A percentile compares a stretch with the other conserved stretches of the same genome.
Conservation (phyloP, 345 rosid species). For the Salix brachista region DNA sequence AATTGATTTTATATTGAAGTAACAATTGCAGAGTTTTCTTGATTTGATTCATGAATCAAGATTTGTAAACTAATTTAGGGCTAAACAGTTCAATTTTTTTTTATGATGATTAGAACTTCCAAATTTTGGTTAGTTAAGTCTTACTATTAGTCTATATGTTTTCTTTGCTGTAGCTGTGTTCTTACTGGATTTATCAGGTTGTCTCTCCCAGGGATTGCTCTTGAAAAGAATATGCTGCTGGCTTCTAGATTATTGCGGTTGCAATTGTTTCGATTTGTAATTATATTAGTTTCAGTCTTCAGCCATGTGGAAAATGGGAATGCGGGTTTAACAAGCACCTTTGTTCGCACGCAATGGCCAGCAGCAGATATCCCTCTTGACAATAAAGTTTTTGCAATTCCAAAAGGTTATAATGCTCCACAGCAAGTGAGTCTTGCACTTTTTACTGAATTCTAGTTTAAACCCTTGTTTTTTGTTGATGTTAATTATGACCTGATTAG, state of each 20-base stretch:
- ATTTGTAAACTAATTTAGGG: no score
- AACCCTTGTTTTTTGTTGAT: neutral
- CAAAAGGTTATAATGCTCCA: slow-evolving; percentile 41
- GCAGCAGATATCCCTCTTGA: slow-evolving; percentile 38
- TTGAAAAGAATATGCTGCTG: neutral
- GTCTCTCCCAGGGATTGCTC: no score
- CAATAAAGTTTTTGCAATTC: slow-evolving; percentile 34
- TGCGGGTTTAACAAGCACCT: slow-evolving; percentile 39
- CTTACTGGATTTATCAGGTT: neutral
- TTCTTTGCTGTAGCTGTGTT: neutral
- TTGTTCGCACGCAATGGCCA: slow-evolving; percentile 33
- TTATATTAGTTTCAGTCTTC: neutral
- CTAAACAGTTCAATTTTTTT: no score
- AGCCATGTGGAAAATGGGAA: neutral
- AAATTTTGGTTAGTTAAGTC: no score
- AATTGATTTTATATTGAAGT: no score
- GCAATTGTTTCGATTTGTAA: slow-evolving; percentile 2
- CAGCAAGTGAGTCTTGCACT: slow-evolving; percentile 30
- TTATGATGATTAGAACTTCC: no score
- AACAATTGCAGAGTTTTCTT: no score
- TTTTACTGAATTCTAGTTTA: neutral
- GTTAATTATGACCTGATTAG: neutral
- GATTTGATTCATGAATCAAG: no score
- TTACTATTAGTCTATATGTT: neutral
- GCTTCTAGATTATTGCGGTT: neutral